Percentiles rank a stretch among this genome's conserved stretches.
Evolutionary conservation across 345 rosid species (phyloP).

Genomic region (Noccaea caerulescens): DNA sequence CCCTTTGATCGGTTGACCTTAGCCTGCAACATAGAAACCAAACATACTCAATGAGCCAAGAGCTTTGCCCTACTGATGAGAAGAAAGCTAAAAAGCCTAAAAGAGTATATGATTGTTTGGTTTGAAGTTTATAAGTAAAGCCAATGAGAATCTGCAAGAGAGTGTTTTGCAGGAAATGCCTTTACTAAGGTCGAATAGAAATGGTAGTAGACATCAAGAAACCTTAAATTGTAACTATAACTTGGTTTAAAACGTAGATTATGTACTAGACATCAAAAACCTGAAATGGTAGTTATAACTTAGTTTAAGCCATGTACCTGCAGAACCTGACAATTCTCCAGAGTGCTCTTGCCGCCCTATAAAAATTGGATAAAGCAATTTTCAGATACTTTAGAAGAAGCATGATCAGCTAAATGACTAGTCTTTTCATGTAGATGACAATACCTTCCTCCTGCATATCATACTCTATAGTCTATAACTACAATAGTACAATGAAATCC

Average conservation of each 20-base stretch:
- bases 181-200: not conserved
- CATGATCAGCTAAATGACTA: not conserved
- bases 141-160: not conserved
- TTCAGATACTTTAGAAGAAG: constrained; percentile 17
- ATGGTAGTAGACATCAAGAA: not conserved
- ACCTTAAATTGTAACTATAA: not conserved
- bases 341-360: constrained; percentile 95
- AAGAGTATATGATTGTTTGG: not conserved
- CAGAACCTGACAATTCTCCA: constrained; percentile 93
- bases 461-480: not conserved
- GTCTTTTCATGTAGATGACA: not conserved
- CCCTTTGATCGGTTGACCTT: constrained; percentile 90
- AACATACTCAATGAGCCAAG: not conserved
- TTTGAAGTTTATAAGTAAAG: not conserved
- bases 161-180: not conserved
- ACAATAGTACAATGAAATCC: constrained; percentile 3
- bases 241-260: not conserved
- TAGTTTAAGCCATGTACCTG: constrained; percentile 56
- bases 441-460: constrained; percentile 1
- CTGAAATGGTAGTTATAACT: not conserved
- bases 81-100: constrained; percentile 1
- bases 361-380: not conserved
- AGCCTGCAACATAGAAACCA: constrained; percentile 51
- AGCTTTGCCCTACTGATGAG: not conserved
- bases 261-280: not conserved